Evolutionary conservation across 2,329 filamentous ascomycete genomes (phyloP).

Genomic region (Neobulgaria alba): DNA sequence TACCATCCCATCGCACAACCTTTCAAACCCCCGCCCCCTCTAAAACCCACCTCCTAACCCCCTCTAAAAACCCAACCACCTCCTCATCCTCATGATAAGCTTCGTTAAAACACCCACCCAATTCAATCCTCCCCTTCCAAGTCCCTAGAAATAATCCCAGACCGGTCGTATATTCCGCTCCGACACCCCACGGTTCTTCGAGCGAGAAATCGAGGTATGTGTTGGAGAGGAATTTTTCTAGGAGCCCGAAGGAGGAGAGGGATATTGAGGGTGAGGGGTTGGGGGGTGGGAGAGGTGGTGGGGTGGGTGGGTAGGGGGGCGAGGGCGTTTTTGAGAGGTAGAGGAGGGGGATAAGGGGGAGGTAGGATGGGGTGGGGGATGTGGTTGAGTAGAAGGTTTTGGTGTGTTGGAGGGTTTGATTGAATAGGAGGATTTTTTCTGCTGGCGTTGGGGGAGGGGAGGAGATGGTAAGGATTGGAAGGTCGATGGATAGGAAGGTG

Average conservation of each 20-base stretch:
- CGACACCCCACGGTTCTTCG: slow-evolving; percentile 4
- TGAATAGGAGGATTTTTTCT: neutral
- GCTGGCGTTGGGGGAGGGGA: slow-evolving; percentile 1
- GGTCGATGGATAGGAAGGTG: slow-evolving; percentile 1
- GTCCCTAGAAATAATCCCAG: slow-evolving; percentile 4
- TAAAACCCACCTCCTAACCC: slow-evolving; percentile 2
- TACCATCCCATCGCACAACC: too few relatives aligned
- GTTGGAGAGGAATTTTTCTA: slow-evolving; percentile 4
- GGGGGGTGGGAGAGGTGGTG: neutral
- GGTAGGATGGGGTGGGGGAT: too few relatives aligned
- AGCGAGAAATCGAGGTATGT: slow-evolving; percentile 1
- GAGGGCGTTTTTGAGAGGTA: slow-evolving; percentile 3
- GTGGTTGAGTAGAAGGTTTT: too few relatives aligned
- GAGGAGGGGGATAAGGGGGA: slow-evolving; percentile 3
- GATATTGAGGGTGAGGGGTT: slow-evolving; percentile 2
- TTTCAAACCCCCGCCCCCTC: too few relatives aligned
- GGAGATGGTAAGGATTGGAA: slow-evolving; percentile 3
- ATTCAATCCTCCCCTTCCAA: slow-evolving; percentile 3
- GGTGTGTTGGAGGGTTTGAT: too few relatives aligned
- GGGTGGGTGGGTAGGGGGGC: neutral
- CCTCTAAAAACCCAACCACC: slow-evolving; percentile 4
- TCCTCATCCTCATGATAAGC: slow-evolving; percentile 4
- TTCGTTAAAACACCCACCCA: slow-evolving; percentile 7
- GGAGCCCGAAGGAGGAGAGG: slow-evolving; percentile 6
- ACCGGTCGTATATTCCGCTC: slow-evolving; percentile 5